Conservation (phyloP, 2,329 filamentous ascomycete genomes). For the Aspergillus sp. region DNA sequence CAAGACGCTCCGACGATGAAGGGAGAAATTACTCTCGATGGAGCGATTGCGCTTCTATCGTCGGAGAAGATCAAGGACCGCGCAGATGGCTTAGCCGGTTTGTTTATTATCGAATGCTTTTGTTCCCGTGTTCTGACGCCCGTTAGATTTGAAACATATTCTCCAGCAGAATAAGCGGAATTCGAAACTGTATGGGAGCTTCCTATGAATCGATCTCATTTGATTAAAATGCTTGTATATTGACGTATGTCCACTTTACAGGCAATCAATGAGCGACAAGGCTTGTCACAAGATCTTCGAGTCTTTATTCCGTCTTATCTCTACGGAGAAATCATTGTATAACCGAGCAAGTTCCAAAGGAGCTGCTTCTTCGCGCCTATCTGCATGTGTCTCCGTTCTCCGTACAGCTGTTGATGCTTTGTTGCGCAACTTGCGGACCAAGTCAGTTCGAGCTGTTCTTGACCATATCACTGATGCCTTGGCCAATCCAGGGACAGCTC, state of each 20-base stretch:
- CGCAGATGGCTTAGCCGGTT: slow-evolving; percentile 51
- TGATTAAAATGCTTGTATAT: background rate
- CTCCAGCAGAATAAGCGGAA: slow-evolving; percentile 53
- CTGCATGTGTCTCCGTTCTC: slow-evolving; percentile 68
- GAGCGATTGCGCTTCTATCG: slow-evolving; percentile 43
- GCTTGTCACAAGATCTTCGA: slow-evolving; percentile 82
- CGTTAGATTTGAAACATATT: slow-evolving; percentile 54
- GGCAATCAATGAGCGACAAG: slow-evolving; percentile 64
- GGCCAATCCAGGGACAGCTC: slow-evolving; percentile 59
- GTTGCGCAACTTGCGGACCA: slow-evolving; percentile 65
- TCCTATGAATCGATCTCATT: background rate
- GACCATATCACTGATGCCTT: slow-evolving; percentile 79
- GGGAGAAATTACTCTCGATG: slow-evolving; percentile 44
- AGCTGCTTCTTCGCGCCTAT: slow-evolving; percentile 58
- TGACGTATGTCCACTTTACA: slow-evolving; percentile 21
- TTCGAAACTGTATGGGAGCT: slow-evolving; percentile 34
- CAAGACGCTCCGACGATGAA: slow-evolving; percentile 26
- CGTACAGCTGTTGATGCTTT: slow-evolving; percentile 71
- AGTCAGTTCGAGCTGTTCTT: slow-evolving; percentile 75
- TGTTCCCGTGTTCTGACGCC: slow-evolving; percentile 12
- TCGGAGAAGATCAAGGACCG: slow-evolving; percentile 49
- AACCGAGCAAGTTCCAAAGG: slow-evolving; percentile 55
- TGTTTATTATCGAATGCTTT: slow-evolving; percentile 6
- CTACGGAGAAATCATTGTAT: slow-evolving; percentile 67
- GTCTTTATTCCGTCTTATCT: slow-evolving; percentile 70